Percentiles rank a stretch among this genome's conserved stretches.
Evolutionary conservation across 1,139 yeast genomes (phyloP).

Genomic region (Kodamaea alishanica): DNA sequence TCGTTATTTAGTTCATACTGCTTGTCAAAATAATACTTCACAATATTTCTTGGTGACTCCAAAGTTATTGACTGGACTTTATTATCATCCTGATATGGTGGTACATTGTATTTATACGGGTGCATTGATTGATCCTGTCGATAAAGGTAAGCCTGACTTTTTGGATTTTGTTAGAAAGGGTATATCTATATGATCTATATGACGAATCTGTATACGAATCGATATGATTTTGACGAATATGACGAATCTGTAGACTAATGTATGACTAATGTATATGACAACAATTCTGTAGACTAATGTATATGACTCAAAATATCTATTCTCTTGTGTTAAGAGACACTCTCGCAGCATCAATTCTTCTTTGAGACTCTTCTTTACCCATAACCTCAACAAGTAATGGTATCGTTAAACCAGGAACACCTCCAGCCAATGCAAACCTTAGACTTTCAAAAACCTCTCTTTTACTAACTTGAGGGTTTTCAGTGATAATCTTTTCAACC

Average conservation of each 20-base stretch:
- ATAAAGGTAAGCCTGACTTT: constrained; percentile 22
- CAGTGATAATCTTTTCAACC: constrained; percentile 14
- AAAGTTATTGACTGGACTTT: constrained; percentile 72
- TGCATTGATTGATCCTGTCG: constrained; percentile 30
- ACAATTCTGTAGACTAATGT: too few relatives aligned
- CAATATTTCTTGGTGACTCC: constrained; percentile 95
- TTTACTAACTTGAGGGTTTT: constrained; percentile 26
- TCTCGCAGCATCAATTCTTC: constrained; percentile 28
- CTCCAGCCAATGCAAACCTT: constrained; percentile 72
- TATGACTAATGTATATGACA: too few relatives aligned
- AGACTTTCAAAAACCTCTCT: constrained; percentile 57
- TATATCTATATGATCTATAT: constrained; percentile 1
- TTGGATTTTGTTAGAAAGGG: constrained; percentile 23
- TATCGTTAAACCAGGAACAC: constrained; percentile 65
- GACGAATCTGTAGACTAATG: too few relatives aligned
- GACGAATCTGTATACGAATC: too few relatives aligned
- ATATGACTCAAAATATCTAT: too few relatives aligned
- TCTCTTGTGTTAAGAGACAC: not conserved
- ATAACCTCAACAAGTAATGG: constrained; percentile 56
- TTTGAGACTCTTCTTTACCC: constrained; percentile 43
- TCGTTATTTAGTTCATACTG: constrained; percentile 77
- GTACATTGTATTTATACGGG: constrained; percentile 87
- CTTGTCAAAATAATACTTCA: constrained; percentile 59
- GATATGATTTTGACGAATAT: not conserved
- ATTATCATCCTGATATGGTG: constrained; percentile 78